These are phyloP conservation scores for Zygotorulaspora florentina DNA, from an alignment of 805 yeast species.

Conservation along the genomic window DNA sequence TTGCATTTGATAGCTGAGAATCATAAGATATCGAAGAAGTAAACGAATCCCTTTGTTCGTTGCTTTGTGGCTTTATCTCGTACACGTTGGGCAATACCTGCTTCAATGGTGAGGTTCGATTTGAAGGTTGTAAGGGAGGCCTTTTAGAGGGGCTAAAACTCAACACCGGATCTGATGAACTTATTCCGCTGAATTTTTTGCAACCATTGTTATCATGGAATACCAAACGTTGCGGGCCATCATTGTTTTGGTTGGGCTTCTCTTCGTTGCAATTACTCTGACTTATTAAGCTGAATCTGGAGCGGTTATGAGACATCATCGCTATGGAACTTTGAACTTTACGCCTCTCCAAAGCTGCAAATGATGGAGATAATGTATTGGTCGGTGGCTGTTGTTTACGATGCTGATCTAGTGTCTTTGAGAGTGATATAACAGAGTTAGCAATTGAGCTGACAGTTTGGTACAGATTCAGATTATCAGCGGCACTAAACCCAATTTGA, in stretches of 20 bases:
- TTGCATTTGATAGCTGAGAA: slow-evolving; percentile 43
- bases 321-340: slow-evolving; percentile 25
- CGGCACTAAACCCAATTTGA: slow-evolving; percentile 22
- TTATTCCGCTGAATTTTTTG: background rate
- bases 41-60: slow-evolving; percentile 9
- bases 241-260: slow-evolving; percentile 2
- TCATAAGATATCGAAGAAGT: slow-evolving; percentile 59
- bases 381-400: slow-evolving; percentile 8
- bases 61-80: slow-evolving; percentile 2
- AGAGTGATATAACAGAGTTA: slow-evolving; percentile 33
- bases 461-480: slow-evolving; percentile 35
- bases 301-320: slow-evolving; percentile 7
- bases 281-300: slow-evolving; percentile 11
- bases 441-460: slow-evolving; percentile 35
- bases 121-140: slow-evolving; percentile 6
- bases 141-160: slow-evolving; percentile 14
- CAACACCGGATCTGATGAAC: slow-evolving; percentile 2
- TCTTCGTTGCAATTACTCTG: slow-evolving; percentile 9
- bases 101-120: slow-evolving; percentile 18
- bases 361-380: slow-evolving; percentile 22
- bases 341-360: slow-evolving; percentile 23
- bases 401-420: slow-evolving; percentile 26
- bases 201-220: slow-evolving; percentile 16
- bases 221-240: slow-evolving; percentile 26
- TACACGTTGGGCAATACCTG: slow-evolving; percentile 12